Evolutionary conservation across 2,329 filamentous ascomycete species (phyloP).

Genomic region (Aspergillus texensis): DNA sequence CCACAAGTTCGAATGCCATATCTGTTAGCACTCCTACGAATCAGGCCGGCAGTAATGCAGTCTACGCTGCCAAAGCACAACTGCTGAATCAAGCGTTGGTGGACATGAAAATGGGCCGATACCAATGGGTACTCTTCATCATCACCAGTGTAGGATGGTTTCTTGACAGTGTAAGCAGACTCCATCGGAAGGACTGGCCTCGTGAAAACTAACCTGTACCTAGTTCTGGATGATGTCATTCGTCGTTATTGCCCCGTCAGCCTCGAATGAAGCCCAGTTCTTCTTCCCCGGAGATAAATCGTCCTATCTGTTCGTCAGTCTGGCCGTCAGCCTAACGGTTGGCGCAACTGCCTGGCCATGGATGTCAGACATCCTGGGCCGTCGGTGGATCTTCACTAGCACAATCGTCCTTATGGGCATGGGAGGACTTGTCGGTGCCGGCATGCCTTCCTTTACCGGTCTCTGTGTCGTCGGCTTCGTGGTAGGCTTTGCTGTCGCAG

Average conservation of each 20-base stretch:
- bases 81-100: conserved; percentile 23
- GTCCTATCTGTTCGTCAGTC: conserved; percentile 19
- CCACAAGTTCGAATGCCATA: not conserved
- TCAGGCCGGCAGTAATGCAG: not conserved
- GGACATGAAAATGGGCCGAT: conserved; percentile 25
- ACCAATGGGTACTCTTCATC: conserved; percentile 25
- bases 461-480: conserved; percentile 25
- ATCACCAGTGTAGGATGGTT: conserved; percentile 26
- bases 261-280: conserved; percentile 24
- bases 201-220: too few relatives aligned
- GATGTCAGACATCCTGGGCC: conserved; percentile 23
- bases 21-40: not conserved
- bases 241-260: conserved; percentile 20
- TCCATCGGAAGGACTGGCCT: not conserved
- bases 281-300: conserved; percentile 20
- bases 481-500: conserved; percentile 21
- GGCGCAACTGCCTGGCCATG: conserved; percentile 22
- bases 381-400: conserved; percentile 24
- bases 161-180: conserved; percentile 21
- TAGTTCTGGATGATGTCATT: conserved; percentile 27
- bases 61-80: conserved; percentile 12
- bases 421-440: conserved; percentile 24
- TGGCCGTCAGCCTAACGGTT: conserved; percentile 18
- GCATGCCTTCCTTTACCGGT: conserved; percentile 27
- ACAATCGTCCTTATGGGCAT: conserved; percentile 23